phyloP scores from a whole-genome alignment of 179 eudicot species.

The Beta macrorhiza region DNA sequence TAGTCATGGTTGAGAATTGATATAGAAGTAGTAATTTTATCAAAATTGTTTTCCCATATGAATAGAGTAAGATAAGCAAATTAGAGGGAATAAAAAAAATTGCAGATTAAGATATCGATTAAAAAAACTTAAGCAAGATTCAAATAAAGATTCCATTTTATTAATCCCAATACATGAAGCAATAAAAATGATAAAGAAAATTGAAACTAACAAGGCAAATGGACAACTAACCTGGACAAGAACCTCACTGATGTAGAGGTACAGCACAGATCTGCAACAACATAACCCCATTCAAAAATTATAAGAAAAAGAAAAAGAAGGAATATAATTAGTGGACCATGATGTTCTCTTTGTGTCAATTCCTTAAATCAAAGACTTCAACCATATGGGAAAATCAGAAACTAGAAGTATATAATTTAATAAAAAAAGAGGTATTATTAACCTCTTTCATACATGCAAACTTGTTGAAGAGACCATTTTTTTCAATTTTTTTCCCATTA shows the following conservation, averaged over 20 bases:
- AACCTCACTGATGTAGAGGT: conserved; percentile 57
- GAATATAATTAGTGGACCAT: background rate
- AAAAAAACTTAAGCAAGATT: background rate
- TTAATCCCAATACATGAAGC: background rate
- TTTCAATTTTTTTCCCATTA: too few species aligned
- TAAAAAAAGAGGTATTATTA: too few species aligned
- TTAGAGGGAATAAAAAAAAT: background rate
- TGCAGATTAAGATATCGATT: background rate
- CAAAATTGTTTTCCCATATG: too few species aligned
- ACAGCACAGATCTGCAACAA: conserved; percentile 63
- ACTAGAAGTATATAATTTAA: background rate
- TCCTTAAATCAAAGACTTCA: background rate
- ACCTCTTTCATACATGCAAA: too few species aligned
- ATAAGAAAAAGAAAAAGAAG: background rate
- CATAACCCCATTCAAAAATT: conserved; percentile 8
- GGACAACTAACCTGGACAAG: conserved; percentile 57
- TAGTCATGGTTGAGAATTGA: too few species aligned
- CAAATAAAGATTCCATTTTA: too few species aligned
- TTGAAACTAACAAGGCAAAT: background rate
- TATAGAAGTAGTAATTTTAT: too few species aligned
- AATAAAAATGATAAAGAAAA: background rate
- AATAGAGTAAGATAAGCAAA: too few species aligned
- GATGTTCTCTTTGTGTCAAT: background rate
- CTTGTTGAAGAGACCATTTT: too few species aligned
- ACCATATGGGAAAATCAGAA: background rate